Conservation (phyloP, 2,329 filamentous ascomycete genomes). For the Bipolaris oryzae region DNA sequence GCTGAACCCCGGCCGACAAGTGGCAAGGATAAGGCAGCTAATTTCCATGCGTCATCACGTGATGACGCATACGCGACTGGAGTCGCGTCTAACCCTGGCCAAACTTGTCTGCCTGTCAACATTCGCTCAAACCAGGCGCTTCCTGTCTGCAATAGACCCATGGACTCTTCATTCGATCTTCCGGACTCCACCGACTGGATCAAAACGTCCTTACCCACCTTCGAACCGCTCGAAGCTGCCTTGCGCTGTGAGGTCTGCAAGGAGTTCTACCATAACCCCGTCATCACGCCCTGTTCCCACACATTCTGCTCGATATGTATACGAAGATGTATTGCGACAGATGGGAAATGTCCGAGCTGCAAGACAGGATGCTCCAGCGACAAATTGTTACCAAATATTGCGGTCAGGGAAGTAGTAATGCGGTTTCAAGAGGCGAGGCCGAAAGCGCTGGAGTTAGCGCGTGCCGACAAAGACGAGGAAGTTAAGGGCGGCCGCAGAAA, state of each 20-base stretch:
- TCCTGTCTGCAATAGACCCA: constrained; percentile 18
- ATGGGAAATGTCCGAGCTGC: constrained; percentile 89
- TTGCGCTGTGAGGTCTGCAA: constrained; percentile 97
- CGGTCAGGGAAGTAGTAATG: constrained; percentile 82
- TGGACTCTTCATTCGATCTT: constrained; percentile 53
- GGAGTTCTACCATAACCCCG: constrained; percentile 92
- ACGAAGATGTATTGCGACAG: constrained; percentile 77
- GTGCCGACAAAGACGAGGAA: constrained; percentile 44
- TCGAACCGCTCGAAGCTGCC: constrained; percentile 78
- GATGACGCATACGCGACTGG: constrained; percentile 19
- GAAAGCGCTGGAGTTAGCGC: constrained; percentile 69
- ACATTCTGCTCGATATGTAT: constrained; percentile 98
- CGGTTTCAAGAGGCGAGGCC: constrained; percentile 72
- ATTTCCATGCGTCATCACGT: constrained; percentile 18
- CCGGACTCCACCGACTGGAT: constrained; percentile 88
- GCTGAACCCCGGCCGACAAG: background rate
- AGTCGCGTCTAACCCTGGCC: constrained; percentile 17
- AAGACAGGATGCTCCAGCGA: constrained; percentile 79
- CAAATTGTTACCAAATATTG: constrained; percentile 83
- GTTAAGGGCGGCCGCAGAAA: constrained; percentile 22
- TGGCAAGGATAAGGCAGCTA: constrained; percentile 17
- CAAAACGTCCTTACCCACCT: constrained; percentile 67
- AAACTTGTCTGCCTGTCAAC: constrained; percentile 16
- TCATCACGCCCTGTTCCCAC: constrained; percentile 93
- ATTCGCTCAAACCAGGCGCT: constrained; percentile 12